Evolutionary conservation across 441 rosid species (phyloP), one percentile per base, ranked within the genome.

Genomic region (Metrosideros polymorpha): DNA sequence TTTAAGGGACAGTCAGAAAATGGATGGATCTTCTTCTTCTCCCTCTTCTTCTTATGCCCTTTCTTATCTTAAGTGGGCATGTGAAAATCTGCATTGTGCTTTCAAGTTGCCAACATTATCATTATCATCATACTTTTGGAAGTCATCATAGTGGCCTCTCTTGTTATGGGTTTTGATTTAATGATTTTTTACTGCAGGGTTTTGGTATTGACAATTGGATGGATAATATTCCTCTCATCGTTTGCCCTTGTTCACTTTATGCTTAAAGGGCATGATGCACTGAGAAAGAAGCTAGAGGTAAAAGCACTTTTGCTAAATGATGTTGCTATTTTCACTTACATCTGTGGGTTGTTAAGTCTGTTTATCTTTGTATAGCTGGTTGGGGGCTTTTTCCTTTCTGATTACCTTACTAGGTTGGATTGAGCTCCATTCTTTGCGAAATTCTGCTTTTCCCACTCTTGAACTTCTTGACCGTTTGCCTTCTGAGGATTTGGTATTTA

Each of bases 281-380:
- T 98, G 95, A 92, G 98, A 91, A 96, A 90, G 89, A 93, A 94
- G 91, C 86, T 95, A 85, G 98, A 98, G 99, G 98, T 98, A 19
- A 59, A 75, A 82, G 55, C 55, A 83, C 39, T 87, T 88, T 3
- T 84, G 39, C 86, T 66, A 19, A 59, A 66, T 4, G 43, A 22
- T 35, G n/a, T 66, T 66, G 17, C 79, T 35, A 66, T 19, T 66
- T 66, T 66, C 45, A 53, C 85, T 47, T 82, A 50, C 27, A 85
- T 55, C 45, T n/a, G 76, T 19, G 17, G 71, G 29, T 43, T 2
- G 84, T 39, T 51, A 29, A 18, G 39, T 29, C 17, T 82, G 45
- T 52, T n/a, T 27, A n/a, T 19, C 4, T 50, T 10, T 83, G 27
- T 83, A 32, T 35, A 9, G 77, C 77, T 19, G 45, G 77, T 19